Conservation (phyloP, 495 filamentous ascomycete species). For the Penicillium arizonense region DNA sequence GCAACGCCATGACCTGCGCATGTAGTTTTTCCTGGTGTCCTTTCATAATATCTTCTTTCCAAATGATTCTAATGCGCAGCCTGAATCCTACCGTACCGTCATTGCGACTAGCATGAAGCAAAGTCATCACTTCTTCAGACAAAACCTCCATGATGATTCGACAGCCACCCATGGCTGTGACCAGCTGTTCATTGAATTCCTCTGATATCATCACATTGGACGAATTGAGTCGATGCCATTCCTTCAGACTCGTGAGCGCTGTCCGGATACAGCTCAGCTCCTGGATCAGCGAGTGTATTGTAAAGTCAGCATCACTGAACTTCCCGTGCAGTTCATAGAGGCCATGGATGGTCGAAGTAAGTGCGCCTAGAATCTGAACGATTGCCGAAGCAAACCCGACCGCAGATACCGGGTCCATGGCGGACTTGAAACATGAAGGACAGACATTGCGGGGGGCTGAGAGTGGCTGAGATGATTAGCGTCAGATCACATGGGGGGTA, state of each 20-base stretch:
- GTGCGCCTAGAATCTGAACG: slow-evolving; percentile 29
- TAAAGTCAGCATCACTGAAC: slow-evolving; percentile 41
- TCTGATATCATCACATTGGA: slow-evolving; percentile 20
- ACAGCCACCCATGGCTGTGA: slow-evolving; percentile 42
- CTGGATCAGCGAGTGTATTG: slow-evolving; percentile 38
- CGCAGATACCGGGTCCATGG: slow-evolving; percentile 34
- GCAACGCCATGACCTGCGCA: slow-evolving; percentile 41
- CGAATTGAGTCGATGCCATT: slow-evolving; percentile 34
- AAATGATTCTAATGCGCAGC: slow-evolving; percentile 28
- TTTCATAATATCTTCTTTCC: slow-evolving; percentile 45
- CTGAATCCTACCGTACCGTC: slow-evolving; percentile 18
- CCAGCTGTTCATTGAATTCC: slow-evolving; percentile 33
- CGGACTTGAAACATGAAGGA: neutral
- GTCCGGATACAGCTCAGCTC: slow-evolving; percentile 40
- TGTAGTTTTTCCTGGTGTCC: slow-evolving; percentile 39
- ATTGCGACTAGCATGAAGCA: slow-evolving; percentile 24
- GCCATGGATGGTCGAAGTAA: slow-evolving; percentile 32
- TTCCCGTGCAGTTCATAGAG: slow-evolving; percentile 35
- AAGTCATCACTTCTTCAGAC: slow-evolving; percentile 33
- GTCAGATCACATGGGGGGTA: neutral
- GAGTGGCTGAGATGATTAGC: neutral
- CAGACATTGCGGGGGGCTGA: neutral
- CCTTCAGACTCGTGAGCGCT: slow-evolving; percentile 39
- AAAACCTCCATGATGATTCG: slow-evolving; percentile 38
- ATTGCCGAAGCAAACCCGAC: slow-evolving; percentile 30